A percentile compares a stretch with the other conserved stretches of the same genome.
Evolutionary conservation across 768 basidiomycete species (phyloP).

Genomic region (Rhizopogon salebrosus): DNA sequence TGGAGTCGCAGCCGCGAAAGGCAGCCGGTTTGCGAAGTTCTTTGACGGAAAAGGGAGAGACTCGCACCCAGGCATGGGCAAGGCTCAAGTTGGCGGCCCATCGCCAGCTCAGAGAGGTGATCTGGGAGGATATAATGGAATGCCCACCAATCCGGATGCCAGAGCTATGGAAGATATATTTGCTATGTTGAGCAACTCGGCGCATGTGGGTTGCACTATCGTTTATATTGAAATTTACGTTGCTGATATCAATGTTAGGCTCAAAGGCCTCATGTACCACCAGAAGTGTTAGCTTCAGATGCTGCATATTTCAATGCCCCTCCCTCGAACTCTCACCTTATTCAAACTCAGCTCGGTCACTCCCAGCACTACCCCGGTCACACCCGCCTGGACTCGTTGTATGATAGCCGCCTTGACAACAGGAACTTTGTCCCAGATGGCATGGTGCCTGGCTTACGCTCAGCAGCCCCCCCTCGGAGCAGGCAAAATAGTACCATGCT

Average conservation of each 20-base stretch:
- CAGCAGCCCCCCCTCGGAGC: slow-evolving; percentile 55
- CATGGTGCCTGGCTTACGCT: slow-evolving; percentile 79
- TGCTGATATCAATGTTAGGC: slow-evolving; percentile 17
- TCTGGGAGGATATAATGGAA: slow-evolving; percentile 27
- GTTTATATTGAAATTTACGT: not conserved
- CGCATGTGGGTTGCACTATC: slow-evolving; percentile 48
- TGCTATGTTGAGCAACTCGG: slow-evolving; percentile 73
- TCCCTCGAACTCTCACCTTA: slow-evolving; percentile 28
- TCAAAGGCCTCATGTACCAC: slow-evolving; percentile 19
- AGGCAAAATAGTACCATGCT: slow-evolving; percentile 51
- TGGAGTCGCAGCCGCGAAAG: slow-evolving; percentile 53
- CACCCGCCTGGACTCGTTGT: slow-evolving; percentile 57
- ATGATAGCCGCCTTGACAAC: slow-evolving; percentile 71
- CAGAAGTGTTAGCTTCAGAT: slow-evolving; percentile 21
- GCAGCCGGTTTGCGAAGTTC: slow-evolving; percentile 84
- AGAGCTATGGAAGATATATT: slow-evolving; percentile 77
- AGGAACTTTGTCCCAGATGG: slow-evolving; percentile 79
- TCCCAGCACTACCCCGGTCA: slow-evolving; percentile 34
- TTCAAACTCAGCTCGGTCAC: slow-evolving; percentile 40
- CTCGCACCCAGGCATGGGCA: slow-evolving; percentile 27
- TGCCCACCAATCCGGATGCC: slow-evolving; percentile 38
- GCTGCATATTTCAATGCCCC: slow-evolving; percentile 17
- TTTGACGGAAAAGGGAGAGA: slow-evolving; percentile 71
- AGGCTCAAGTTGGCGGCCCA: slow-evolving; percentile 35
- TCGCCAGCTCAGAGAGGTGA: slow-evolving; percentile 49